phyloP scores from a whole-genome alignment of 352 stramenopile species.

The Stramenopiles sp. region DNA sequence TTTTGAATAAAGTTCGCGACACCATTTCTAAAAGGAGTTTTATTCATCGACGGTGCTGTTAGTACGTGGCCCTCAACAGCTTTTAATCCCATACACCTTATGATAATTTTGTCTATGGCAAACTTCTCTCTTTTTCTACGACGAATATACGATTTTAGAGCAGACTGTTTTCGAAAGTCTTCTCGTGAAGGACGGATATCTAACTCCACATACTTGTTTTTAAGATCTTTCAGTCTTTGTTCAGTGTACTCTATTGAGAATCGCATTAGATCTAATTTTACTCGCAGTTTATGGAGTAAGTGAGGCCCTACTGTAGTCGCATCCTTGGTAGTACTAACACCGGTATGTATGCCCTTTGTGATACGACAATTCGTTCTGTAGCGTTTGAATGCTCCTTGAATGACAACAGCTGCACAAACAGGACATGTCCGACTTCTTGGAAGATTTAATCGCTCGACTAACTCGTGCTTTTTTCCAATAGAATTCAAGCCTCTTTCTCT shows the following conservation, averaged over 20 bases:
- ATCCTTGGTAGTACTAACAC: not conserved
- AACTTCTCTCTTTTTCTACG: not conserved
- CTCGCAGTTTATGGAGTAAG: not conserved
- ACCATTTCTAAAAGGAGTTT: not conserved
- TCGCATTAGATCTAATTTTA: not conserved
- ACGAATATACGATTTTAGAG: not conserved
- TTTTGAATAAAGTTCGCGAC: not conserved
- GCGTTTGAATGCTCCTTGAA: not conserved
- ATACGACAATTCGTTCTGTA: not conserved
- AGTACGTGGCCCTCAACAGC: not conserved
- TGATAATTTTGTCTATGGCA: not conserved
- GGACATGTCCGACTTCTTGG: not conserved
- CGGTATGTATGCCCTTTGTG: not conserved
- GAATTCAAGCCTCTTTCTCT: no score
- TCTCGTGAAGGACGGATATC: not conserved
- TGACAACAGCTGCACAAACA: not conserved
- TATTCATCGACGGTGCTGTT: not conserved
- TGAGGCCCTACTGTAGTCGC: not conserved
- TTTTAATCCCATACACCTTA: not conserved
- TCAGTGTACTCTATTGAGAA: not conserved
- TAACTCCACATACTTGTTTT: not conserved
- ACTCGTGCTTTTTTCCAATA: not conserved
- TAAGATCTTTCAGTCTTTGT: not conserved
- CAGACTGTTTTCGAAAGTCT: not conserved
- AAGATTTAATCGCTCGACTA: not conserved